Conservation (phyloP, 768 basidiomycete genomes). For the Suillus fuscotomentosus region DNA sequence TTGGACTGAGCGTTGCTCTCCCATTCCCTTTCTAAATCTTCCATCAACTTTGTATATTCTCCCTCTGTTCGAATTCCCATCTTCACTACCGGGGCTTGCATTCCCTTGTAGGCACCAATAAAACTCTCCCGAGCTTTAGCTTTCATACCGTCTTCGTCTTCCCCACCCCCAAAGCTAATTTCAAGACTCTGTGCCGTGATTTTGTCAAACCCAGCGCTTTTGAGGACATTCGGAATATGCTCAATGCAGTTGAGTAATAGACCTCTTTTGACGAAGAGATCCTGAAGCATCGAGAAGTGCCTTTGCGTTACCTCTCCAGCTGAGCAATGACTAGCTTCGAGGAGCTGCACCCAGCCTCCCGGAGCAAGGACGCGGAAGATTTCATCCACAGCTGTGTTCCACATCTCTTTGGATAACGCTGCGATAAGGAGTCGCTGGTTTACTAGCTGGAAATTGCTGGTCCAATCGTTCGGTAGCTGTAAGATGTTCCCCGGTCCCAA, state of each 20-base stretch:
- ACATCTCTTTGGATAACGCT: slow-evolving; percentile 28
- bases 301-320: not conserved
- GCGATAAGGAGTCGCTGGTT: slow-evolving; percentile 32
- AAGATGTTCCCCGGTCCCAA: slow-evolving; percentile 24
- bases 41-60: not conserved
- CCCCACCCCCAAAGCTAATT: not conserved
- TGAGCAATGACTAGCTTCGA: slow-evolving; percentile 19
- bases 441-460: slow-evolving; percentile 28
- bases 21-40: not conserved
- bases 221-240: slow-evolving; percentile 1
- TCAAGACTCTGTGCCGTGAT: not conserved
- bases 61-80: slow-evolving; percentile 3
- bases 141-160: not conserved
- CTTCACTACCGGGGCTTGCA: not conserved
- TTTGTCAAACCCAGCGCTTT: not conserved
- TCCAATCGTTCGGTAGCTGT: slow-evolving; percentile 29
- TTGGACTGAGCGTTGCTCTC: not conserved
- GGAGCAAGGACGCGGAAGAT: slow-evolving; percentile 31
- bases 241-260: not conserved
- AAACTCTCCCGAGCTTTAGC: not conserved
- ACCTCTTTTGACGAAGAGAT: slow-evolving; percentile 1
- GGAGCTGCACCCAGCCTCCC: slow-evolving; percentile 33
- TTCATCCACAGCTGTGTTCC: slow-evolving; percentile 24
- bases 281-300: not conserved
- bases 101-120: not conserved